phyloP scores from a whole-genome alignment of 371 early-diverging fungal genomes.

The Syncephalastrum monosporum region DNA sequence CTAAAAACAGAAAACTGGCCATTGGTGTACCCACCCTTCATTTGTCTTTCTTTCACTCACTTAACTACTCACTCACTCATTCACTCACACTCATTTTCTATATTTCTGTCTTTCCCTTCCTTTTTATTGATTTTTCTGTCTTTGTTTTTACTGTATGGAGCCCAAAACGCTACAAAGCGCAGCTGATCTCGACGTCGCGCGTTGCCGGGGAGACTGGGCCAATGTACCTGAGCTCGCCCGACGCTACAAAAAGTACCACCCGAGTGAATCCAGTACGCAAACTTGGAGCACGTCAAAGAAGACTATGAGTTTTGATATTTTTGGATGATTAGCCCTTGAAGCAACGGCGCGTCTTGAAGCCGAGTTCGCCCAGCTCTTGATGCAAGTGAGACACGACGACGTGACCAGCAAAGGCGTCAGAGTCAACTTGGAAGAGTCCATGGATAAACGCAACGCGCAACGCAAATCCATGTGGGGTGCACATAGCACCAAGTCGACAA shows the following conservation, averaged over 20 bases:
- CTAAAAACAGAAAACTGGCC: too few relatives aligned
- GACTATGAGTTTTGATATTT: constrained; percentile 8
- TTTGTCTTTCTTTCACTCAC: background rate
- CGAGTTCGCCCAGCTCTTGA: constrained; percentile 16
- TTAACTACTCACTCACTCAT: background rate
- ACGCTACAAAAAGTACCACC: constrained; percentile 63
- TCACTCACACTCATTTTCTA: background rate
- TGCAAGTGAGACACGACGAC: constrained; percentile 1
- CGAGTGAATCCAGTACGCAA: constrained; percentile 57
- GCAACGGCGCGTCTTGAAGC: constrained; percentile 22
- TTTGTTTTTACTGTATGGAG: background rate
- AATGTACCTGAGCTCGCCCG: constrained; percentile 62
- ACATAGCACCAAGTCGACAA: too few relatives aligned
- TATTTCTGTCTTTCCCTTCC: background rate
- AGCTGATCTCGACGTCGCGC: constrained; percentile 53
- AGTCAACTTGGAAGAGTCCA: too few relatives aligned
- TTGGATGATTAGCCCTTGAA: constrained; percentile 9
- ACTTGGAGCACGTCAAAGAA: constrained; percentile 50
- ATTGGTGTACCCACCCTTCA: background rate
- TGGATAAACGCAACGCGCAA: too few relatives aligned
- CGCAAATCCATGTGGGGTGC: too few relatives aligned
- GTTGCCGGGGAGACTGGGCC: constrained; percentile 58
- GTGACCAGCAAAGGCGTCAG: constrained; percentile 5
- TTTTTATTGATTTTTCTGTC: background rate
- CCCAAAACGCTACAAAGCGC: constrained; percentile 25